These are phyloP conservation scores for Termitomyces eurrhizus DNA, from an alignment of 768 basidiomycete species.

Conservation along the genomic window DNA sequence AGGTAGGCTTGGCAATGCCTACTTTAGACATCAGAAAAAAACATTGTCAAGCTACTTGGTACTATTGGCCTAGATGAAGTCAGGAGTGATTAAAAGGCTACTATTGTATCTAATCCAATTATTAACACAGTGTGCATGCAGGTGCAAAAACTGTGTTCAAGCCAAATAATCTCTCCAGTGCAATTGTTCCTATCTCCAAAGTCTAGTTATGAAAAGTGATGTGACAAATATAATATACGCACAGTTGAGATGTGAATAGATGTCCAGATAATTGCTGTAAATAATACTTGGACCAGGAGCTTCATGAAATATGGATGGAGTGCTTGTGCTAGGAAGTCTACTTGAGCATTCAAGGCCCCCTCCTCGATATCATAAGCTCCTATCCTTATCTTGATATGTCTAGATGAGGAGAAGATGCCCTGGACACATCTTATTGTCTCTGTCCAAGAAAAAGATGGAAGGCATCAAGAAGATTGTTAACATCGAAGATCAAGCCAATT, in stretches of 20 bases:
- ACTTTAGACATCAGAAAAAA: no score
- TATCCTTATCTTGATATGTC: background rate
- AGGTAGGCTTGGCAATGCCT: no score
- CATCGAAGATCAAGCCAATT: background rate
- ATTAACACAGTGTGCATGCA: background rate
- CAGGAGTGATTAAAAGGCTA: background rate
- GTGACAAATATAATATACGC: background rate
- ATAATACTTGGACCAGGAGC: background rate
- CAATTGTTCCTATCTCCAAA: background rate
- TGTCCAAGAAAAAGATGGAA: background rate
- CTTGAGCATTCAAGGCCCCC: background rate
- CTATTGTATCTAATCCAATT: background rate
- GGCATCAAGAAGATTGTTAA: background rate
- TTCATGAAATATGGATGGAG: background rate
- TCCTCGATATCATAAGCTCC: background rate
- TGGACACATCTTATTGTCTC: background rate
- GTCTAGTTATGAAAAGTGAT: background rate
- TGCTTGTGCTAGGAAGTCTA: background rate
- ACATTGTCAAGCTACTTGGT: no score
- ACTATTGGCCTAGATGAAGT: no score
- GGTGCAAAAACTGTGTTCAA: background rate
- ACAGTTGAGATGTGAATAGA: background rate
- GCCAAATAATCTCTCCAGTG: background rate
- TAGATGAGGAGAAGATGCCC: background rate
- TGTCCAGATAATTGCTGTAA: background rate